These are phyloP conservation scores for Trichoderma asperelloides DNA, from an alignment of 495 filamentous ascomycete species.

Conservation along the genomic window DNA sequence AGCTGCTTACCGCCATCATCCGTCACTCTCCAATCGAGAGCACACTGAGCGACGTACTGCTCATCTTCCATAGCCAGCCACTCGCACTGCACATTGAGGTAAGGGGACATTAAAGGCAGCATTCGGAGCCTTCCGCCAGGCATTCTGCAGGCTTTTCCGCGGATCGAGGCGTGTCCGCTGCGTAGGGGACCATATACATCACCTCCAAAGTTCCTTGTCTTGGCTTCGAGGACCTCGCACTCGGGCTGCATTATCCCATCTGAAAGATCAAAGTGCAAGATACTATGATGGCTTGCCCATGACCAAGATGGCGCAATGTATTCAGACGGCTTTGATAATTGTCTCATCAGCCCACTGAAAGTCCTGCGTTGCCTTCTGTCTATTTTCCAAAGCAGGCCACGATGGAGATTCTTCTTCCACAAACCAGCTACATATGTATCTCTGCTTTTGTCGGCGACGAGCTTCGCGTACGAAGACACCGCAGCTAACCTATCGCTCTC, in stretches of 20 bases:
- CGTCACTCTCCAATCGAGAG: neutral
- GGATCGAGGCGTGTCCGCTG: neutral
- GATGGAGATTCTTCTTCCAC: neutral
- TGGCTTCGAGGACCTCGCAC: neutral
- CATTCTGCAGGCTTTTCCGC: neutral
- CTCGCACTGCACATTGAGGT: neutral
- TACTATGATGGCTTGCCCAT: neutral
- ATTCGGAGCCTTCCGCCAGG: neutral
- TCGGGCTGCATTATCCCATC: neutral
- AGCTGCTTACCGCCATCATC: neutral
- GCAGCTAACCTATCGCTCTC: neutral
- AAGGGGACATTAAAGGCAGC: neutral
- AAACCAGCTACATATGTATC: neutral
- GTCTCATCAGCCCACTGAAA: neutral
- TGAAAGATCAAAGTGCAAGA: neutral
- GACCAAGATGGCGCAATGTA: neutral
- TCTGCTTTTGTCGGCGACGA: neutral
- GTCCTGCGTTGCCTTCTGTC: neutral
- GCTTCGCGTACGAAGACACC: neutral
- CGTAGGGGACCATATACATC: neutral
- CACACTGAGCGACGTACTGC: neutral
- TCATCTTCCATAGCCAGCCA: neutral
- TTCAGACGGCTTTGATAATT: neutral
- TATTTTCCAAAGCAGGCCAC: neutral
- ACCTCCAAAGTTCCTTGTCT: neutral